A percentile compares a stretch with the other conserved stretches of the same genome.
These are phyloP conservation scores for Leccinellum rugosiceps DNA, from an alignment of 768 basidiomycete species.

Conservation along the genomic window DNA sequence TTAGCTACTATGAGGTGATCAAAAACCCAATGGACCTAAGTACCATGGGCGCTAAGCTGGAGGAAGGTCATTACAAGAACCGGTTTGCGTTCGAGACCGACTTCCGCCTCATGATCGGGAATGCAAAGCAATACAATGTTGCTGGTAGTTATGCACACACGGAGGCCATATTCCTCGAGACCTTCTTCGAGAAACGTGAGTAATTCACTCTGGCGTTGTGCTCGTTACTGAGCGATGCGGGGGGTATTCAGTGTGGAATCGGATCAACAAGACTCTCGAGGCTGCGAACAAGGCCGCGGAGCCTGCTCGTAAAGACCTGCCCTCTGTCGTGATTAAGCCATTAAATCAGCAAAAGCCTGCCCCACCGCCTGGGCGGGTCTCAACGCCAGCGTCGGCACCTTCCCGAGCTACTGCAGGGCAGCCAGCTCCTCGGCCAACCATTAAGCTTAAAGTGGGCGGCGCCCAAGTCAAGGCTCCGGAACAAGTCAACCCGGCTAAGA, in stretches of 20 bases:
- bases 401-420: slow-evolving; percentile 20
- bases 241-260: slow-evolving; percentile 68
- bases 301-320: slow-evolving; percentile 22
- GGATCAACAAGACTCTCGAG: slow-evolving; percentile 81
- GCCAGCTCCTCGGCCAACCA: slow-evolving; percentile 49
- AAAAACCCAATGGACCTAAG: slow-evolving; percentile 94
- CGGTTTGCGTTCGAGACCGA: slow-evolving; percentile 83
- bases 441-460: slow-evolving; percentile 67
- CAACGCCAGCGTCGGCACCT: slow-evolving; percentile 15
- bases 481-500: slow-evolving; percentile 24
- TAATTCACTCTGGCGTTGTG: slow-evolving; percentile 12
- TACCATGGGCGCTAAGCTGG: slow-evolving; percentile 83
- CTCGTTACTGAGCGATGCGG: slow-evolving; percentile 6
- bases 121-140: slow-evolving; percentile 84
- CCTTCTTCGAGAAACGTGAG: slow-evolving; percentile 84
- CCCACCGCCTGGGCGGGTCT: slow-evolving; percentile 7
- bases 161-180: slow-evolving; percentile 72
- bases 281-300: slow-evolving; percentile 48
- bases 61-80: slow-evolving; percentile 81
- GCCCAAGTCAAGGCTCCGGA: slow-evolving; percentile 35
- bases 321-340: slow-evolving; percentile 25
- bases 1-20: slow-evolving; percentile 86
- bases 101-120: slow-evolving; percentile 82
- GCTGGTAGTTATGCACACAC: slow-evolving; percentile 68
- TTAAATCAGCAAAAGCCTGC: slow-evolving; percentile 18